These are phyloP conservation scores for Massarina eburnea DNA, from an alignment of 2,329 filamentous ascomycete genomes.

Conservation along the genomic window DNA sequence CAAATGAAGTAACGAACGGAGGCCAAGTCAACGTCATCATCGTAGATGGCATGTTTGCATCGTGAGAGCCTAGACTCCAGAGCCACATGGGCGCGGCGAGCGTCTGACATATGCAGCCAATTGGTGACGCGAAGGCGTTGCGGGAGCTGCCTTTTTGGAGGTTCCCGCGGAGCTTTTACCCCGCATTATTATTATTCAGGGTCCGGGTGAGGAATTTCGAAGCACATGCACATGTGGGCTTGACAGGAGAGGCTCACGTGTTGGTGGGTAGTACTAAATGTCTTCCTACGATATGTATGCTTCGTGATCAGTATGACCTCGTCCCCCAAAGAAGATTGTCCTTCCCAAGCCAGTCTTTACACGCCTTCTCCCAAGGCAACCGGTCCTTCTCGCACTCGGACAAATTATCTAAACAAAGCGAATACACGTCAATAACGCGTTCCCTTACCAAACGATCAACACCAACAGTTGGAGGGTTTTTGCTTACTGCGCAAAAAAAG, in stretches of 20 bases:
- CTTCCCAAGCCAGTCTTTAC: constrained; percentile 26
- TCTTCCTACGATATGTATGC: too few species aligned
- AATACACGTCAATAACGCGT: background rate
- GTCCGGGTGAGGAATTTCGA: too few species aligned
- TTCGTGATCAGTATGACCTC: too few species aligned
- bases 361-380: constrained; percentile 25
- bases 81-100: background rate
- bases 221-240: too few species aligned
- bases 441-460: too few species aligned
- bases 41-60: background rate
- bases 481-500: background rate
- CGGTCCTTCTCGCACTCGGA: constrained; percentile 26
- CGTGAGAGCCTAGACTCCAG: background rate
- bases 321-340: constrained; percentile 5
- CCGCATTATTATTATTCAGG: background rate
- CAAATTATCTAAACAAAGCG: constrained; percentile 11
- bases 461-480: too few species aligned
- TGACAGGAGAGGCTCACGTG: too few species aligned
- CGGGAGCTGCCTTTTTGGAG: background rate
- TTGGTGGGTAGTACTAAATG: too few species aligned
- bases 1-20: background rate
- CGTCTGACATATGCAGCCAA: background rate
- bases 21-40: background rate
- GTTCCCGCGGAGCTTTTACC: background rate
- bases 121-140: background rate